Percentiles rank a stretch among this genome's conserved stretches.
These are phyloP conservation scores for Zygoascus tannicola DNA, from an alignment of 805 yeast species.

Conservation along the genomic window DNA sequence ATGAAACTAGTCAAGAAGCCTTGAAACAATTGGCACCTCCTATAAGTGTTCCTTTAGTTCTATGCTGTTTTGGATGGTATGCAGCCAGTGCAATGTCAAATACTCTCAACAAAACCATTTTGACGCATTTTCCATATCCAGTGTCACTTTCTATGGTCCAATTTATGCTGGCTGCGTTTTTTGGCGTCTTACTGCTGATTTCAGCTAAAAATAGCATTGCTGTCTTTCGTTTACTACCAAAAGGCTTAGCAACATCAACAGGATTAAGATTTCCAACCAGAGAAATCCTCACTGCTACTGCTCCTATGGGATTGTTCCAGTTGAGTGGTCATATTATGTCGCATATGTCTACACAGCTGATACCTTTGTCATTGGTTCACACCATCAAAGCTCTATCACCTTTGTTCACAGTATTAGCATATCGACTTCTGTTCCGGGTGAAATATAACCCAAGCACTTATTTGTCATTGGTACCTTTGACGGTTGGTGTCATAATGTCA, in stretches of 20 bases:
- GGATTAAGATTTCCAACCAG: conserved; percentile 22
- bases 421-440: conserved; percentile 50
- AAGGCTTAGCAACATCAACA: conserved; percentile 25
- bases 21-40: conserved; percentile 34
- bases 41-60: conserved; percentile 36
- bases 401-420: conserved; percentile 72
- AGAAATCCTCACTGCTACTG: conserved; percentile 36
- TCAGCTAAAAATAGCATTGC: conserved; percentile 28
- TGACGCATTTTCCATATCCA: conserved; percentile 64
- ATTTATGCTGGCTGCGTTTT: conserved; percentile 58
- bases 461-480: conserved; percentile 66
- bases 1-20: conserved; percentile 27
- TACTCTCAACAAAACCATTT: conserved; percentile 69
- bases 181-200: conserved; percentile 42
- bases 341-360: conserved; percentile 82
- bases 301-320: conserved; percentile 94
- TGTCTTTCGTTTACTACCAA: conserved; percentile 29
- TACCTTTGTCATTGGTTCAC: conserved; percentile 93
- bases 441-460: conserved; percentile 60
- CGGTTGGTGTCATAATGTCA: conserved; percentile 72
- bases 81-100: conserved; percentile 68
- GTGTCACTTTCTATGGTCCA: conserved; percentile 86
- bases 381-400: conserved; percentile 92
- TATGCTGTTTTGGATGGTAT: conserved; percentile 72
- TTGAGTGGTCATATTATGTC: conserved; percentile 85